These are phyloP conservation scores for Colletotrichum tropicicola DNA, from an alignment of 2,329 filamentous ascomycete species.

Conservation along the genomic window DNA sequence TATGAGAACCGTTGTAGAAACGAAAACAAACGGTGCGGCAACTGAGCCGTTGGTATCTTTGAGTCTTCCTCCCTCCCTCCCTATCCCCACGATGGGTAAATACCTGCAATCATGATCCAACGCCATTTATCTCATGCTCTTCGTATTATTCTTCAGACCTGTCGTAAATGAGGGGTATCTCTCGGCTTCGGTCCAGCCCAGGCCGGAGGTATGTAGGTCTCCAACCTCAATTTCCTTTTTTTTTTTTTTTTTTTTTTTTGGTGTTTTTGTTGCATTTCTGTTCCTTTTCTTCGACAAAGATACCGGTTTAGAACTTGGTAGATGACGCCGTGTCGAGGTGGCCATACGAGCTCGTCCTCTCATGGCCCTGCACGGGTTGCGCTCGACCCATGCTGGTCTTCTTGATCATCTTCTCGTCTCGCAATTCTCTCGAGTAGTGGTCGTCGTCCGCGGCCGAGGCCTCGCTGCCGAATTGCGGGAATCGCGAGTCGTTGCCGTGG, in stretches of 20 bases:
- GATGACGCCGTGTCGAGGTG: conserved; percentile 38
- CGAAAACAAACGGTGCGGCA: conserved; percentile 25
- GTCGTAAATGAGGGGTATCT: conserved; percentile 31
- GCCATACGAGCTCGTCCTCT: conserved; percentile 46
- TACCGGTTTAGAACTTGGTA: conserved; percentile 20
- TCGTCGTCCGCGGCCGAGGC: conserved; percentile 29
- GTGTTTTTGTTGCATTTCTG: neutral
- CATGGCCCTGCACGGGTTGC: conserved; percentile 38
- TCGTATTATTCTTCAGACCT: conserved; percentile 22
- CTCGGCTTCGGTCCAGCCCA: conserved; percentile 32
- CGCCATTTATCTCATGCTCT: conserved; percentile 15
- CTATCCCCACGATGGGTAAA: neutral
- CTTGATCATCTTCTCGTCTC: conserved; percentile 39
- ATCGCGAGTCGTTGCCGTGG: conserved; percentile 22
- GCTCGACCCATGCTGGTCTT: conserved; percentile 32
- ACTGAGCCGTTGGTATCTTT: conserved; percentile 30
- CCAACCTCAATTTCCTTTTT: neutral
- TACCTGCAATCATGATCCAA: conserved; percentile 7
- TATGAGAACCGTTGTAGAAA: conserved; percentile 22
- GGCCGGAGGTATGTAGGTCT: conserved; percentile 26
- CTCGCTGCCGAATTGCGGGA: conserved; percentile 29
- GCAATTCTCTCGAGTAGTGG: conserved; percentile 30
- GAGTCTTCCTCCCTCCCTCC: conserved; percentile 2
- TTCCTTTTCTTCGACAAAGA: neutral
- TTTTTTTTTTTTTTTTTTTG: neutral